Evolutionary conservation across 106 monocot species (phyloP).

Genomic region (Acanthochlamys bracteata): DNA sequence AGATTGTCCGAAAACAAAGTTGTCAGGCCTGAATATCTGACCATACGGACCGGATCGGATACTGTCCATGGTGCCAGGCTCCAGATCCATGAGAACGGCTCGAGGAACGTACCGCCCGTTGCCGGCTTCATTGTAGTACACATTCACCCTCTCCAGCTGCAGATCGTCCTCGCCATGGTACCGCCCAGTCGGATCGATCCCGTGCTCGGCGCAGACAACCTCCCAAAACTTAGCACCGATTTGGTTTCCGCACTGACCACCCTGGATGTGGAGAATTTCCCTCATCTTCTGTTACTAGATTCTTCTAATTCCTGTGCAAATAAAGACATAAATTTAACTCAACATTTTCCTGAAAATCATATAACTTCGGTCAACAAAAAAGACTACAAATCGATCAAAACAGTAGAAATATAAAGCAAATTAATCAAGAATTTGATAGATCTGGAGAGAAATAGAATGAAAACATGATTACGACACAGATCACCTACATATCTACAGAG

Average conservation of each 20-base stretch:
- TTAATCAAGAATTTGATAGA: too few species aligned
- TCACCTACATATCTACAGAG: too few species aligned
- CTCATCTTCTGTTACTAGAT: conserved; percentile 12
- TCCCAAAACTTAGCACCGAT: conserved; percentile 50
- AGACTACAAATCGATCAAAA: too few species aligned
- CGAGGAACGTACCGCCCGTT: conserved; percentile 19
- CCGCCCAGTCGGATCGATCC: conserved; percentile 24
- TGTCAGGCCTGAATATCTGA: conserved; percentile 27
- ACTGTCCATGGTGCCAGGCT: conserved; percentile 30
- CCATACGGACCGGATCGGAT: conserved; percentile 21
- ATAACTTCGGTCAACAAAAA: too few species aligned
- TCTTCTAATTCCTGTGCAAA: neutral
- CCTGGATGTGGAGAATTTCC: conserved; percentile 36
- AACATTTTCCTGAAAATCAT: too few species aligned
- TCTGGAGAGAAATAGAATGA: too few species aligned
- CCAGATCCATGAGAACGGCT: conserved; percentile 31
- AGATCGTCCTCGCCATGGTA: conserved; percentile 20
- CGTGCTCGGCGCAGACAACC: conserved; percentile 40
- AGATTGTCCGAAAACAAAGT: conserved; percentile 33
- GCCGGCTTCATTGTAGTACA: conserved; percentile 36
- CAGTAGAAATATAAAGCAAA: too few species aligned
- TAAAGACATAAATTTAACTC: too few species aligned
- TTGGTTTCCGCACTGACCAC: conserved; percentile 43
- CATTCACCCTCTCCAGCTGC: conserved; percentile 28
- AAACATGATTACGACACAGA: too few species aligned